Conservation (phyloP, 768 basidiomycete genomes). For the Amanita pseudoporphyria region DNA sequence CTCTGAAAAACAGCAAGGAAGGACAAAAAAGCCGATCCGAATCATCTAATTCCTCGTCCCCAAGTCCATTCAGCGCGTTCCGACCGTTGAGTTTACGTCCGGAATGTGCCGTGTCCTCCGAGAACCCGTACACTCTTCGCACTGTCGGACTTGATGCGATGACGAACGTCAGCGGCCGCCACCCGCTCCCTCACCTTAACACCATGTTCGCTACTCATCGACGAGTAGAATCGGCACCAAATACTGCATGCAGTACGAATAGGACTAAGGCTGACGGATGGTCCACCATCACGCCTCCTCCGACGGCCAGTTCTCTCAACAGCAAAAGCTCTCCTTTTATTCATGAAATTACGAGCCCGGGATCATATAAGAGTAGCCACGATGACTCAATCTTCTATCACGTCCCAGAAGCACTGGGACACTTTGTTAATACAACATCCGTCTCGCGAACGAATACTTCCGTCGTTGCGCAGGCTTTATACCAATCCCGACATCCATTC, state of each 20-base stretch:
- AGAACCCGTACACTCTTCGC: neutral
- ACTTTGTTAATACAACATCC: conserved; percentile 40
- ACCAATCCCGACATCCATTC: conserved; percentile 1
- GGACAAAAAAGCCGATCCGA: neutral
- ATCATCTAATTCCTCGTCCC: neutral
- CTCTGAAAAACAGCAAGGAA: conserved; percentile 27
- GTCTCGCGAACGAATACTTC: conserved; percentile 16
- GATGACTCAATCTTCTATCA: conserved; percentile 32
- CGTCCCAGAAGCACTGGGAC: conserved; percentile 35
- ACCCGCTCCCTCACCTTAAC: conserved; percentile 36
- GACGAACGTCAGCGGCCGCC: conserved; percentile 26
- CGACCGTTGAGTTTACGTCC: no score
- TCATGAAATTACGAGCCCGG: conserved; percentile 19
- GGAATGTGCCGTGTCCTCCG: neutral
- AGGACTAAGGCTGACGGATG: conserved; percentile 41
- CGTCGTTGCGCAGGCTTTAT: conserved; percentile 18
- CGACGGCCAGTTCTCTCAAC: conserved; percentile 32
- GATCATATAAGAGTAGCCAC: conserved; percentile 20
- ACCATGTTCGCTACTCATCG: conserved; percentile 24
- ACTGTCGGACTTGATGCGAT: conserved; percentile 10
- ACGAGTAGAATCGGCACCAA: conserved; percentile 43
- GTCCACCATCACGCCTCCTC: conserved; percentile 56
- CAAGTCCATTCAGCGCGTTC: neutral
- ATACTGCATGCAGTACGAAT: conserved; percentile 38
- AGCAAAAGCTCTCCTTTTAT: conserved; percentile 34